Evolutionary conservation across 2,329 filamentous ascomycete species (phyloP).

Genomic region (Amphichorda felina): DNA sequence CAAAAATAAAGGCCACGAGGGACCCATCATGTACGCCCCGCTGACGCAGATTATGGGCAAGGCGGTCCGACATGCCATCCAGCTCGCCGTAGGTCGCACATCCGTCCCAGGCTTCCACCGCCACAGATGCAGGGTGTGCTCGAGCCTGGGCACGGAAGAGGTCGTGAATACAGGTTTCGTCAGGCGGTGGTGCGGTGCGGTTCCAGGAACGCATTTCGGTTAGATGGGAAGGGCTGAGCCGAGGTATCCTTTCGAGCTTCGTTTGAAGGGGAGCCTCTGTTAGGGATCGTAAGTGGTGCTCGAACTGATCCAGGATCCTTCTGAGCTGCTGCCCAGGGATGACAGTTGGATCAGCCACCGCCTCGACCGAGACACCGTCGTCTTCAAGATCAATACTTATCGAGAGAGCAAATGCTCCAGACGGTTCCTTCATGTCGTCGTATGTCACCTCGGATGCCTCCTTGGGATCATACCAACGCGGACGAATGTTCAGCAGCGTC

Average conservation of each 20-base stretch:
- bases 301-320: background rate
- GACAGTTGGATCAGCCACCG: background rate
- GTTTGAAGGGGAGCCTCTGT: background rate
- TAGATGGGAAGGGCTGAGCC: background rate
- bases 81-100: background rate
- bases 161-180: background rate
- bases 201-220: background rate
- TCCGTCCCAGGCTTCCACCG: background rate
- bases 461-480: background rate
- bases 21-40: background rate
- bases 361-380: background rate
- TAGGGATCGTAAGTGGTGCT: background rate
- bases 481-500: conserved; percentile 1
- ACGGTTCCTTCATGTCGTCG: background rate
- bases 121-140: background rate
- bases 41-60: background rate
- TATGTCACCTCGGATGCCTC: background rate
- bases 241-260: background rate
- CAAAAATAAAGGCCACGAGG: background rate
- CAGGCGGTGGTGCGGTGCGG: background rate
- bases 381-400: background rate
- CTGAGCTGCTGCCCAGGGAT: background rate
- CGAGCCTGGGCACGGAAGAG: background rate
- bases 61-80: background rate
- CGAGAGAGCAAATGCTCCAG: background rate